These are phyloP conservation scores for Metschnikowia aberdeeniae DNA, from an alignment of 805 yeast genomes.

Conservation along the genomic window DNA sequence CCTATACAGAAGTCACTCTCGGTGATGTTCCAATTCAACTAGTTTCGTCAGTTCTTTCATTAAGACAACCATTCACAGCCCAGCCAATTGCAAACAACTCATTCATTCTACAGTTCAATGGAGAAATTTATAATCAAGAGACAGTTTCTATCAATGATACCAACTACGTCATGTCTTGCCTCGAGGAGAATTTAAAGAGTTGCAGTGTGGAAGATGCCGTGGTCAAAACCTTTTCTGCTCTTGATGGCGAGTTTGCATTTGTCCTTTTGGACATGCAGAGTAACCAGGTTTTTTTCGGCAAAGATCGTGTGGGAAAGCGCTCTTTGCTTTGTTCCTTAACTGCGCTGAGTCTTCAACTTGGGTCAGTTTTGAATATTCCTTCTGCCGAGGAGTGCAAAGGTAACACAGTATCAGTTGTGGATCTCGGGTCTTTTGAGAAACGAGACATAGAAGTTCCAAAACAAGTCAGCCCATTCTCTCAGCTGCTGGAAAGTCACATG, in stretches of 20 bases:
- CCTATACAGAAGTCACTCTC: constrained; percentile 13
- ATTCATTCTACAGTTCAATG: constrained; percentile 71
- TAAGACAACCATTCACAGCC: constrained; percentile 70
- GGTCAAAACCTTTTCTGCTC: constrained; percentile 32
- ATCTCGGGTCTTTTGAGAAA: constrained; percentile 17
- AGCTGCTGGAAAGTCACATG: too few relatives aligned
- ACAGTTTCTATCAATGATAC: constrained; percentile 61
- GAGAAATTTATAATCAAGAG: constrained; percentile 73
- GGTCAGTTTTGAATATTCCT: constrained; percentile 23
- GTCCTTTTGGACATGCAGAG: constrained; percentile 43
- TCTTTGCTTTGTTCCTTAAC: constrained; percentile 51
- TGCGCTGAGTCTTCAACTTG: constrained; percentile 37
- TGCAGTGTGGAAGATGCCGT: constrained; percentile 29
- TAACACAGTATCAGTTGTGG: constrained; percentile 46
- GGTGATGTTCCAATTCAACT: constrained; percentile 24
- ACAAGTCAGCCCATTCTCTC: too few relatives aligned
- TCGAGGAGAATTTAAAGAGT: constrained; percentile 22
- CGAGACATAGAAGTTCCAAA: not conserved
- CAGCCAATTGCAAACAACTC: constrained; percentile 57
- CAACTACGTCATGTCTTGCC: constrained; percentile 39
- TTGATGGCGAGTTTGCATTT: constrained; percentile 85
- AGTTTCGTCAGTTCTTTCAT: constrained; percentile 72
- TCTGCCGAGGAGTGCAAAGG: constrained; percentile 52
- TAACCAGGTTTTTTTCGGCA: constrained; percentile 62
- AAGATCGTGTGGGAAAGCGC: constrained; percentile 80